Evolutionary conservation across 1,139 yeast species (phyloP), one percentile per base, ranked within the genome.

Genomic region (Wickerhamiella pararugosa): DNA sequence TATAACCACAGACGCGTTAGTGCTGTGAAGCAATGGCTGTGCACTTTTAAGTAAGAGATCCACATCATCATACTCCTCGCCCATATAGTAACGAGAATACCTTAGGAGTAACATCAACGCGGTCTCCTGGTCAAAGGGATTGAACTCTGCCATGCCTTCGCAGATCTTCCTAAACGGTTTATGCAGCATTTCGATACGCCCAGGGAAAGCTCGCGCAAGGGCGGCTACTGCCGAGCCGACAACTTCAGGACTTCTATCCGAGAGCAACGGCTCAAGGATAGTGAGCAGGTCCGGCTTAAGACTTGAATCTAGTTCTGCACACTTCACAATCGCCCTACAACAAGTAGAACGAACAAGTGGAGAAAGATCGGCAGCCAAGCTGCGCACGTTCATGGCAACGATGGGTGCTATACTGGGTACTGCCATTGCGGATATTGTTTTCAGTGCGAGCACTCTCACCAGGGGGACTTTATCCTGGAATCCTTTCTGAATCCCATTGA

Each of bases 401-500:
- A 92, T 83, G 0, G 94, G 93, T 25, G 79, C 70, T 41, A 92
- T 78, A 4, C 90, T 80, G 1, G 81, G 71, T 27, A 90, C 82
- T 36, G 76, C 69, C 43, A 92, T 79, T 7, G 90, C 86, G 2
- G 93, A 75, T 54, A 92, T 69, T 6, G 87, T 78, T 43, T 90
- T 70, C 40, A 92, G 70, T 0, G 94, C 80, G 45, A 80, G 65
- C 2, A 92, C 74, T 50, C 97, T 66, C 15, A 71, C 66, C 9
- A 72, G 69, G 0, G 93, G 79, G 46, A 70, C 72, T 49, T 76
- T 73, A 53, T 86, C 94, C 25, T 70, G 68, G 34, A 90, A 63
- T 1, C 83, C 70, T 58, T 82, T 84, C 58, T 92, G 98, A 39
- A 92, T 81, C 0, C 96, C 82, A 60, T 92, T 92, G 52, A 92